Evolutionary conservation across 2,329 filamentous ascomycete species (phyloP), one percentile per base, ranked within the genome.

Genomic region (Scleromitrula shiraiana): DNA sequence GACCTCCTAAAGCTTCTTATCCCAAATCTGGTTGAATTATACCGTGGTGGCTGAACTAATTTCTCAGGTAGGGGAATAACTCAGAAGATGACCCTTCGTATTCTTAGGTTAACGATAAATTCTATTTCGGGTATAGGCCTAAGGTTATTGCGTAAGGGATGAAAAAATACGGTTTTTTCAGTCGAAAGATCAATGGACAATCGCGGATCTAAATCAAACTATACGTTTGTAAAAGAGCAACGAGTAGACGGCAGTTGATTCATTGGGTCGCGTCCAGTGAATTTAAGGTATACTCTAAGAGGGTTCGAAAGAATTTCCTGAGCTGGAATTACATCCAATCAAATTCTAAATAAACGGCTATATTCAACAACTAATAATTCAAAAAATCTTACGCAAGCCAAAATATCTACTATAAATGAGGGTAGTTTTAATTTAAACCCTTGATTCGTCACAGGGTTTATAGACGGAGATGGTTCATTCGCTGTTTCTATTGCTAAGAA

Each of bases 161-260:
- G 26, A 27, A 27, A 27, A 27, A 27, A 27, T 27, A 27, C 12
- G 6, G 6, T 27, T 27, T 27, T 27, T 27, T 27, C 26, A 7
- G 26, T 14, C n/a, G 30, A 33, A 33, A 33, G n/a, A 12, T 12
- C 9, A 33, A 33, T 33, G 30, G 30, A 15, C n/a, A 14, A 33
- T 33, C 30, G 30, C n/a, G 30, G 30, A 37, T 37, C 35, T 37
- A 37, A 37, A 14, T 37, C 35, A 37, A 17, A 10, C 30, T 10
- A 14, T 29, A 29, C 12, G 8, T 10, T 10, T 39, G 20, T 39
- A 39, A 39, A 39, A 39, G 36, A 39, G 36, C 36, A 39, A 39
- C 36, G 36, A 39, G 36, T 39, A 39, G 20, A 39, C 20, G 36
- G 36, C 24, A 39, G 20, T 39, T 39, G 36, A 39, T 20, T 17